Evolutionary conservation across 495 filamentous ascomycete genomes (phyloP).

Genomic region (Cercophora sp.): DNA sequence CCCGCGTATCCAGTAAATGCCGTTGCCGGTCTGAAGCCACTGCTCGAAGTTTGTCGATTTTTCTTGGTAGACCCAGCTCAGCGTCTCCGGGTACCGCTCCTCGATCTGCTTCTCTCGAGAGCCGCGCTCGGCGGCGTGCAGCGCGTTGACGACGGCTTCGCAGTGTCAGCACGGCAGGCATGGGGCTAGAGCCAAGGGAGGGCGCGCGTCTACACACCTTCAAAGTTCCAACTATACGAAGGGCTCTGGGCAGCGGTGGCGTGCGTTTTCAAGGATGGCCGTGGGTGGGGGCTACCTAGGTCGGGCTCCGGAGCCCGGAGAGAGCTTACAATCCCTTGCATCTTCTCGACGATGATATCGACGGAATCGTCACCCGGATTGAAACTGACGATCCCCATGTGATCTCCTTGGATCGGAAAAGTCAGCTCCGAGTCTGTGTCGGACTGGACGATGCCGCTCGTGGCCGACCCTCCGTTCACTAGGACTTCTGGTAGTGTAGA

Average conservation of each 20-base stretch:
- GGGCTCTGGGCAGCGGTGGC: too few relatives aligned
- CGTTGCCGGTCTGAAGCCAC: constrained; percentile 3
- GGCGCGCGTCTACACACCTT: too few relatives aligned
- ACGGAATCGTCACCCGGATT: background rate
- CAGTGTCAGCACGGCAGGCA: too few relatives aligned
- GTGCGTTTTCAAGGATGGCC: too few relatives aligned
- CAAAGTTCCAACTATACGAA: too few relatives aligned
- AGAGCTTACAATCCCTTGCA: background rate
- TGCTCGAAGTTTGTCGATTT: background rate
- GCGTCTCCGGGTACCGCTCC: background rate
- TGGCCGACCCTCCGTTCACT: constrained; percentile 8
- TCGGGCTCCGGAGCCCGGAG: background rate
- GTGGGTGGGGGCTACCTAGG: too few relatives aligned
- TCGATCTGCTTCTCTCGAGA: background rate
- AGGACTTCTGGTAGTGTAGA: background rate
- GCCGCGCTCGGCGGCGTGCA: too few relatives aligned
- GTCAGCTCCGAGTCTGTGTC: background rate
- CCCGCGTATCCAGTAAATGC: constrained; percentile 42
- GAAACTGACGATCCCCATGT: constrained; percentile 16
- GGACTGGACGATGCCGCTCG: background rate
- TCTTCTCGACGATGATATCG: background rate
- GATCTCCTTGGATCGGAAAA: constrained; percentile 10
- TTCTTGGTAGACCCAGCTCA: background rate
- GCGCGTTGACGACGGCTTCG: too few relatives aligned
- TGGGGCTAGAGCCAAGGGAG: too few relatives aligned